Evolutionary conservation across 1,139 yeast genomes (phyloP).

Genomic region (Cylindricascospora bacillispora): DNA sequence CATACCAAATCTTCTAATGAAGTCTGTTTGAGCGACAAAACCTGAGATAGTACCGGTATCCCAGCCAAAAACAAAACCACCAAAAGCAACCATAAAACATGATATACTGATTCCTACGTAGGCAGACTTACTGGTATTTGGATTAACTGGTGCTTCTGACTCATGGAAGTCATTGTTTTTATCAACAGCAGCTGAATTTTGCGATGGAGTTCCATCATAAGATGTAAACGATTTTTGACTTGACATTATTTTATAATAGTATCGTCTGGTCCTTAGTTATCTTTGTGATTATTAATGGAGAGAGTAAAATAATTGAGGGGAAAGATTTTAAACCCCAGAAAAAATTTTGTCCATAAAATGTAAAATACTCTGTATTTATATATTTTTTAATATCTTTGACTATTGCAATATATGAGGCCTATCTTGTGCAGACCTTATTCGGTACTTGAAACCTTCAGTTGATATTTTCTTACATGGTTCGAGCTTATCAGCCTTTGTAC

Average conservation of each 20-base stretch:
- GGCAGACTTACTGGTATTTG: conserved; percentile 4
- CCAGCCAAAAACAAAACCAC: conserved; percentile 61
- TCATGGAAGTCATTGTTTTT: conserved; percentile 1
- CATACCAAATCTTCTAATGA: conserved; percentile 39
- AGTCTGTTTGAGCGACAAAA: conserved; percentile 57
- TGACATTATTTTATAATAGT: no score
- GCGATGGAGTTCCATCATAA: neutral
- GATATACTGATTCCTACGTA: conserved; percentile 29
- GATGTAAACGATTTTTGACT: no score
- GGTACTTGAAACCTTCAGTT: no score
- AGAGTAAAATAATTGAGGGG: neutral
- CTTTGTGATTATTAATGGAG: neutral
- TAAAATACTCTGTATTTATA: neutral
- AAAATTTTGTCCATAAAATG: neutral
- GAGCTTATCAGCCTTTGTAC: no score
- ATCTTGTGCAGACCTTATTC: no score
- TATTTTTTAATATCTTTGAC: no score
- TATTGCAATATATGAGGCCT: no score
- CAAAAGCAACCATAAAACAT: conserved; percentile 44
- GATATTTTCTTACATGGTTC: no score
- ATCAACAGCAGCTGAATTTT: neutral
- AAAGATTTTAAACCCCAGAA: neutral
- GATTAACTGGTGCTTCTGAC: conserved; percentile 1
- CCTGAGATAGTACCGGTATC: conserved; percentile 75
- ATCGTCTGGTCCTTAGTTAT: neutral